Evolutionary conservation across 2,329 filamentous ascomycete genomes (phyloP).

Genomic region (Fusarium papillatum): DNA sequence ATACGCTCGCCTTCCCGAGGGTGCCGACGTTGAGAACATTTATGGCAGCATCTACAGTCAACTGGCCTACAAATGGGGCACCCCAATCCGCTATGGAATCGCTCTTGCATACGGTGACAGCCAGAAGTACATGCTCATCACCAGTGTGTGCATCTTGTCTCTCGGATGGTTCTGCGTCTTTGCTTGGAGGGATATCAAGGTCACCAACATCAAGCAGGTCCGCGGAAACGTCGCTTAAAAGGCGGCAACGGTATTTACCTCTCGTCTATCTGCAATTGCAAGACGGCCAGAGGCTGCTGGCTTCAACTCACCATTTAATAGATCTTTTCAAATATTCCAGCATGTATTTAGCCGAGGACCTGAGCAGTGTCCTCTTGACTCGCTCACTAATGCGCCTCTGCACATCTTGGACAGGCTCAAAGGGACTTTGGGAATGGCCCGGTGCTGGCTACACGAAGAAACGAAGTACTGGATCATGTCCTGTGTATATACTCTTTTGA

Average conservation of each 20-base stretch:
- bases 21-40: conserved; percentile 51
- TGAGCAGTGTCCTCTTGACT: background rate
- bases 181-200: conserved; percentile 66
- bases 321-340: background rate
- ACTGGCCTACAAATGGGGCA: conserved; percentile 64
- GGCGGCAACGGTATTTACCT: background rate
- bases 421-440: background rate
- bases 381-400: background rate
- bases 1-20: conserved; percentile 61
- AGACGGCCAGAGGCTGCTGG: background rate
- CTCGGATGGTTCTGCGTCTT: conserved; percentile 52
- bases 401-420: background rate
- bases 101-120: conserved; percentile 70
- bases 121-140: conserved; percentile 65
- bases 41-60: conserved; percentile 68
- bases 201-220: conserved; percentile 60
- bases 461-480: background rate
- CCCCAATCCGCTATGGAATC: conserved; percentile 66
- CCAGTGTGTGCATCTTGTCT: conserved; percentile 58
- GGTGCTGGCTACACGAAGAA: background rate
- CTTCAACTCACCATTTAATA: background rate
- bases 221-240: conserved; percentile 53
- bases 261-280: background rate
- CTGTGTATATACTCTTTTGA: background rate
- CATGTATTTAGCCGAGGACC: background rate